Conservation (phyloP, 495 filamentous ascomycete genomes). For the Xylaria sp. region DNA sequence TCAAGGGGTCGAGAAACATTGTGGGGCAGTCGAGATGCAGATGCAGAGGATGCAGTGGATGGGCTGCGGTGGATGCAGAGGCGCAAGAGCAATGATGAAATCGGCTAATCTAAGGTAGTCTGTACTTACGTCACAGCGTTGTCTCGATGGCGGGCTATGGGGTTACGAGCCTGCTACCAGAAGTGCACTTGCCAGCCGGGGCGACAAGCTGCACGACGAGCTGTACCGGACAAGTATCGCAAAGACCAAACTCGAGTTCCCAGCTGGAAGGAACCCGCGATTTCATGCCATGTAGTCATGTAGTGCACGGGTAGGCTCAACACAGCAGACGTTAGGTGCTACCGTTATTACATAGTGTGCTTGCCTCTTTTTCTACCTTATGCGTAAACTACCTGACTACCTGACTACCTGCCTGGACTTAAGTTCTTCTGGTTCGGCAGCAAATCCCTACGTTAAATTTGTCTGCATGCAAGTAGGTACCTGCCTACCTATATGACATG, state of each 20-base stretch:
- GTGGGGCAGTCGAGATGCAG: background rate
- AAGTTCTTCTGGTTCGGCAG: background rate
- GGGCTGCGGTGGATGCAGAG: background rate
- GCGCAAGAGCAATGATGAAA: constrained; percentile 25
- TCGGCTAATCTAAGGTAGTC: constrained; percentile 16
- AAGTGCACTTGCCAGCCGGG: background rate
- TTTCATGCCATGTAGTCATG: constrained; percentile 9
- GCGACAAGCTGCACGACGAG: background rate
- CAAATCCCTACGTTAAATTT: background rate
- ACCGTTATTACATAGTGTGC: background rate
- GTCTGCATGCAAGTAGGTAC: background rate
- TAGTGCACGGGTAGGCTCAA: constrained; percentile 14
- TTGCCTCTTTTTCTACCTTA: background rate
- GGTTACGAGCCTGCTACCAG: constrained; percentile 1
- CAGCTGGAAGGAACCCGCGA: constrained; percentile 24
- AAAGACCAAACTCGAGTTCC: background rate
- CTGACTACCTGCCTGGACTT: too few species aligned
- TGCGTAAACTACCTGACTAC: background rate
- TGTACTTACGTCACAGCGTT: constrained; percentile 21
- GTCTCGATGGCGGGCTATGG: background rate
- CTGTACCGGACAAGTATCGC: background rate
- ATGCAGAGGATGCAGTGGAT: too few species aligned
- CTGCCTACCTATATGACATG: background rate
- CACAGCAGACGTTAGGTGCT: constrained; percentile 5
- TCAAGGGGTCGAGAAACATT: background rate